Percentiles rank a stretch among this genome's conserved stretches.
Evolutionary conservation across 176 grass and related monocot genomes (phyloP).

Genomic region (Otatea glauca): DNA sequence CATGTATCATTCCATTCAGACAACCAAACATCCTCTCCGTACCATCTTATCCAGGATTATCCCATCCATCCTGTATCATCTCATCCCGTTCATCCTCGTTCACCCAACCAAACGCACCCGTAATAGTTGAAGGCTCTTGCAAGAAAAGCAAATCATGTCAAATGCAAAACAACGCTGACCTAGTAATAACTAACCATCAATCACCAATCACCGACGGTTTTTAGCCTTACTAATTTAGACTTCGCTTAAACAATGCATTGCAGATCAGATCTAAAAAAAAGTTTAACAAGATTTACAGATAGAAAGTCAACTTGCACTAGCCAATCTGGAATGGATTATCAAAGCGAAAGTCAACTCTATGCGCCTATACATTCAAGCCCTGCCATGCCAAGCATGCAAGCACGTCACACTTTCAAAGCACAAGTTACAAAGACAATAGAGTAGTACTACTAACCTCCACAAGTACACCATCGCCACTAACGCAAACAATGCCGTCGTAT

Average conservation of each 20-base stretch:
- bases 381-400: background rate
- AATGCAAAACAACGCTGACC: background rate
- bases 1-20: too few species aligned
- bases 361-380: background rate
- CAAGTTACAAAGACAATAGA: background rate
- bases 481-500: slow-evolving; percentile 77
- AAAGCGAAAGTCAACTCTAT: background rate
- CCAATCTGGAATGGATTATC: background rate
- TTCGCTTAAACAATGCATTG: background rate
- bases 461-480: slow-evolving; percentile 81
- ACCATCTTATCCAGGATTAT: too few species aligned
- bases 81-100: too few species aligned
- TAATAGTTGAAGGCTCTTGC: background rate
- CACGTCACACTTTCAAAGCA: background rate
- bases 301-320: slow-evolving; percentile 40
- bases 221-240: background rate
- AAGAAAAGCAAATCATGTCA: background rate
- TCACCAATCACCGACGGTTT: background rate
- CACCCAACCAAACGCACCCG: too few species aligned
- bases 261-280: background rate
- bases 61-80: too few species aligned
- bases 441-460: slow-evolving; percentile 62
- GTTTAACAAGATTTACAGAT: background rate
- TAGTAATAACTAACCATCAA: background rate
- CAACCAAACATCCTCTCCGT: too few species aligned